Evolutionary conservation across 2,329 filamentous ascomycete species (phyloP).

Genomic region (Didymella pomorum): DNA sequence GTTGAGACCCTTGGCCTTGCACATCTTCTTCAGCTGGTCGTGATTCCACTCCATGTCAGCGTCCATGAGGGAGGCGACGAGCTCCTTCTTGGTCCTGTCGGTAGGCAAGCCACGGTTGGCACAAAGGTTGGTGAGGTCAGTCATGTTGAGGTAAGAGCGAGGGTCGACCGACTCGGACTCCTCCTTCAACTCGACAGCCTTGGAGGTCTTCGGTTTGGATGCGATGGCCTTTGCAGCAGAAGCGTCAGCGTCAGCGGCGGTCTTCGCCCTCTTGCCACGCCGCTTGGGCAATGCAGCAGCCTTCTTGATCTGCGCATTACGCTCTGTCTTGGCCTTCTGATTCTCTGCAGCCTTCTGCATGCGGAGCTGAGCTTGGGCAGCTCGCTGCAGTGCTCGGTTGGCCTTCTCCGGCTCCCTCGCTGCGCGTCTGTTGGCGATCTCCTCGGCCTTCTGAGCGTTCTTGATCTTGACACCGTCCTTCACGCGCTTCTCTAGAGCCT

Average conservation of each 20-base stretch:
- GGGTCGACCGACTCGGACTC: slow-evolving; percentile 35
- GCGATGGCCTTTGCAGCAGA: neutral
- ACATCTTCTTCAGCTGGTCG: slow-evolving; percentile 35
- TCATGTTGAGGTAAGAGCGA: slow-evolving; percentile 31
- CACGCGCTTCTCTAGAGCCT: slow-evolving; percentile 22
- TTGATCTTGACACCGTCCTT: slow-evolving; percentile 30
- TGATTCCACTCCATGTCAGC: slow-evolving; percentile 33
- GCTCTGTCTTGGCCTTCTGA: slow-evolving; percentile 24
- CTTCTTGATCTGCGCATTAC: slow-evolving; percentile 30
- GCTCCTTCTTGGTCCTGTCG: slow-evolving; percentile 23
- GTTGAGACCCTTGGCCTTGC: slow-evolving; percentile 33
- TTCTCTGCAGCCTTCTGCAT: slow-evolving; percentile 28
- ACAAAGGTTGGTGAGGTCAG: slow-evolving; percentile 37
- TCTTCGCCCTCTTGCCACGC: neutral
- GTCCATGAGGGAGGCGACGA: slow-evolving; percentile 34
- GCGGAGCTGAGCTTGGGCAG: slow-evolving; percentile 30
- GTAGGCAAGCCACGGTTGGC: slow-evolving; percentile 27
- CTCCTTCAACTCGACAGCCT: slow-evolving; percentile 12
- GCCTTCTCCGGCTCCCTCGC: slow-evolving; percentile 28
- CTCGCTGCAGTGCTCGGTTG: slow-evolving; percentile 33
- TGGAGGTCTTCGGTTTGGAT: neutral
- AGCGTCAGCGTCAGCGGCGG: neutral
- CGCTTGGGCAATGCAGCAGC: slow-evolving; percentile 9
- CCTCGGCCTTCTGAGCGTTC: slow-evolving; percentile 38
- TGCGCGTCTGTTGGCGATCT: slow-evolving; percentile 28